phyloP scores from a whole-genome alignment of 768 basidiomycete species.

The Exsudoporus frostii region DNA sequence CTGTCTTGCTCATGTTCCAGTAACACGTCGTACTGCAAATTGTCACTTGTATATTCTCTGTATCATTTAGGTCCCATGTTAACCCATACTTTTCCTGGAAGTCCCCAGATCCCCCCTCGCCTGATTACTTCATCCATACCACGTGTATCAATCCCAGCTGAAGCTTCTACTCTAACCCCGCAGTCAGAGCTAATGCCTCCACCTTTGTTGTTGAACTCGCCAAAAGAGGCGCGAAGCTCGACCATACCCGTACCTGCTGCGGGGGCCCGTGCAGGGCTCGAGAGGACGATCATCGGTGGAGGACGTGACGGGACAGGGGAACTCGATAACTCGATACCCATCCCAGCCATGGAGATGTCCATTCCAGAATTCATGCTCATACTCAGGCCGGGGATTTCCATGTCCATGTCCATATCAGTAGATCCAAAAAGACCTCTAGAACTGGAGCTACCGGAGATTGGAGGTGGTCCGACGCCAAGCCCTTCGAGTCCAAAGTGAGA shows the following conservation, averaged over 20 bases:
- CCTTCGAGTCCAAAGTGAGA: conserved; percentile 29
- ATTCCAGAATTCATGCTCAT: conserved; percentile 34
- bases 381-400: conserved; percentile 35
- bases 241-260: conserved; percentile 63
- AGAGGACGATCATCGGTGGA: conserved; percentile 59
- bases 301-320: conserved; percentile 36
- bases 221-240: conserved; percentile 61
- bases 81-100: conserved; percentile 64
- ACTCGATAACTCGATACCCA: conserved; percentile 29
- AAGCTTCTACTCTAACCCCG: conserved; percentile 23
- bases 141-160: conserved; percentile 47
- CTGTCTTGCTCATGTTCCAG: neutral
- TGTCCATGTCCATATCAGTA: conserved; percentile 33
- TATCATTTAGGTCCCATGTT: conserved; percentile 15
- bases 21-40: neutral
- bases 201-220: conserved; percentile 35
- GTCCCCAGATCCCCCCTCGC: conserved; percentile 65
- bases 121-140: conserved; percentile 68
- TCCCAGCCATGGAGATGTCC: conserved; percentile 31
- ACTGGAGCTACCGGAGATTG: conserved; percentile 22
- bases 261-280: conserved; percentile 61
- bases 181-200: conserved; percentile 18
- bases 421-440: conserved; percentile 30
- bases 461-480: conserved; percentile 25
- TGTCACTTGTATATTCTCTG: neutral